Conservation (phyloP, 768 basidiomycete species). For the Heimioporus sp. region DNA sequence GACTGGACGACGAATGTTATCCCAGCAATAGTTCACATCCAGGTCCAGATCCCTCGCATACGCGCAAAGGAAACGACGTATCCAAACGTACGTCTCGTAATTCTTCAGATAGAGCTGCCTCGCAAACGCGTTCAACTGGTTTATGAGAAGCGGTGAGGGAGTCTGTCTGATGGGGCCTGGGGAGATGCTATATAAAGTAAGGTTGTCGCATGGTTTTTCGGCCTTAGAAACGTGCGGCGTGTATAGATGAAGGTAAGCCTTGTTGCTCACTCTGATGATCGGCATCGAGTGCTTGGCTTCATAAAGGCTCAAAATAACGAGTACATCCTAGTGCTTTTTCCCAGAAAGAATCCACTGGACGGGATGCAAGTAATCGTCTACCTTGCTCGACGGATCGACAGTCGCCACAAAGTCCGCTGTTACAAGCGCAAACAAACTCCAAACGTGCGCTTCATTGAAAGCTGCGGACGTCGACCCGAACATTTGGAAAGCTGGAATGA, state of each 20-base stretch:
- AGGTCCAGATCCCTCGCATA: constrained; percentile 9
- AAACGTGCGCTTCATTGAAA: background rate
- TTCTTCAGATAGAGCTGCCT: constrained; percentile 3
- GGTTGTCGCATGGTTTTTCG: constrained; percentile 4
- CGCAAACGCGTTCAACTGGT: constrained; percentile 3
- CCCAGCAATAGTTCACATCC: constrained; percentile 33
- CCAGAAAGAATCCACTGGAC: constrained; percentile 4
- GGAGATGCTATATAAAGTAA: background rate
- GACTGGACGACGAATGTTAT: constrained; percentile 35
- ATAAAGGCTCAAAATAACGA: constrained; percentile 40
- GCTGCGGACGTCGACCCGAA: background rate
- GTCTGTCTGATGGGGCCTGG: background rate
- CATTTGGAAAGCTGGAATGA: background rate
- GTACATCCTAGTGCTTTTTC: background rate
- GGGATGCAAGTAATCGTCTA: constrained; percentile 9
- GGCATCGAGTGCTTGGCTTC: constrained; percentile 39
- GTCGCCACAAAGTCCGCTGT: constrained; percentile 3
- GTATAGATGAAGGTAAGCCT: constrained; percentile 4
- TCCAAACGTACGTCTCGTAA: background rate
- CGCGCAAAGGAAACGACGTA: constrained; percentile 3
- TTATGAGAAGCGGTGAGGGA: background rate
- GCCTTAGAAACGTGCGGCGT: background rate
- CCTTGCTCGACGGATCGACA: background rate
- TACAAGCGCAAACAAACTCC: constrained; percentile 2
- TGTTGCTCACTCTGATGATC: constrained; percentile 29